Evolutionary conservation across 2,329 filamentous ascomycete species (phyloP).

Genomic region (Exophiala bonariae): DNA sequence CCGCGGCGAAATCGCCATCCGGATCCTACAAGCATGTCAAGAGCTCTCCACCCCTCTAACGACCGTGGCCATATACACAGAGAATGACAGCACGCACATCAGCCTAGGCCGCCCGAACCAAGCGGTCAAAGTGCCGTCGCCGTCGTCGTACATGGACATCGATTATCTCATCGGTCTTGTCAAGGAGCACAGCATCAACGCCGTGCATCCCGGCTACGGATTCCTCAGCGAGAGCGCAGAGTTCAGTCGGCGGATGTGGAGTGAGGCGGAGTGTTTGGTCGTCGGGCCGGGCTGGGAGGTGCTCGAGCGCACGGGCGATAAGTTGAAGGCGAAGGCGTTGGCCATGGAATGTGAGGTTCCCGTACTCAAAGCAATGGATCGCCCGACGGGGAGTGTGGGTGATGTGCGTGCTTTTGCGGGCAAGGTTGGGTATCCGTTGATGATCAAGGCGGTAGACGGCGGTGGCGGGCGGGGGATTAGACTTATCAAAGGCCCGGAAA

Average conservation of each 20-base stretch:
- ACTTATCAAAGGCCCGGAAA: slow-evolving; percentile 46
- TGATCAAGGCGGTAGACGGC: slow-evolving; percentile 66
- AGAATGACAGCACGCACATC: slow-evolving; percentile 57
- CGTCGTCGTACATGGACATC: slow-evolving; percentile 56
- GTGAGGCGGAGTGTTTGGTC: slow-evolving; percentile 43
- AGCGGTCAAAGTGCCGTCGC: slow-evolving; percentile 47
- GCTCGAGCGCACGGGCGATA: slow-evolving; percentile 56
- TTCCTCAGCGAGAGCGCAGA: slow-evolving; percentile 61
- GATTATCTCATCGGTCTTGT: slow-evolving; percentile 48
- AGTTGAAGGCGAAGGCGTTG: slow-evolving; percentile 53
- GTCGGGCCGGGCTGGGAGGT: slow-evolving; percentile 60
- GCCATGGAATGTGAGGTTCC: slow-evolving; percentile 55
- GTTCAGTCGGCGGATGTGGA: slow-evolving; percentile 39
- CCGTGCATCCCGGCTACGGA: slow-evolving; percentile 61
- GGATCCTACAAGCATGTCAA: slow-evolving; percentile 54
- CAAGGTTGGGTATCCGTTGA: slow-evolving; percentile 53
- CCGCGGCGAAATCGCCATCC: slow-evolving; percentile 65
- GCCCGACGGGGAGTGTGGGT: slow-evolving; percentile 43
- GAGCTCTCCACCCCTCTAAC: slow-evolving; percentile 53
- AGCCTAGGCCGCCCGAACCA: slow-evolving; percentile 47
- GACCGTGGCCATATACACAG: slow-evolving; percentile 57
- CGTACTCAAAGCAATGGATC: slow-evolving; percentile 49
- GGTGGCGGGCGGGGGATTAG: slow-evolving; percentile 63
- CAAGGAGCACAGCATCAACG: slow-evolving; percentile 43
- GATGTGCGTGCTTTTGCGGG: slow-evolving; percentile 60